These are phyloP conservation scores for Macrocybe gigantea DNA, from an alignment of 768 basidiomycete species.

Conservation along the genomic window DNA sequence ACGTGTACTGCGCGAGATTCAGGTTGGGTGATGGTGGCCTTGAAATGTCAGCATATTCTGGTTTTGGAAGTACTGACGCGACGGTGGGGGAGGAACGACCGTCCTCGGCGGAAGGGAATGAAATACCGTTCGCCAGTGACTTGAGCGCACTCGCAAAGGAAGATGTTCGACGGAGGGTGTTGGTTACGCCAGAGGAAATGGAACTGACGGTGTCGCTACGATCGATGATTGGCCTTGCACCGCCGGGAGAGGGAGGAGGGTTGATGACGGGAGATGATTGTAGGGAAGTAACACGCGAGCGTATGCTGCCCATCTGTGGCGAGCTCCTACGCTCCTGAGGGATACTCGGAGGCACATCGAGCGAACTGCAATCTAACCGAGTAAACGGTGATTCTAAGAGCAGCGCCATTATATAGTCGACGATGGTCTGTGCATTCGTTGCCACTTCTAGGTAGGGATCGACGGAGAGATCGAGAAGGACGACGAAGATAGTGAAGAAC, in stretches of 20 bases:
- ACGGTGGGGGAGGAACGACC: constrained; percentile 28
- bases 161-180: constrained; percentile 70
- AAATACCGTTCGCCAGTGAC: constrained; percentile 61
- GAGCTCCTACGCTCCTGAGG: constrained; percentile 32
- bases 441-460: constrained; percentile 94
- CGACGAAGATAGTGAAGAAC: constrained; percentile 89
- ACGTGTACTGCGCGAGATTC: constrained; percentile 70
- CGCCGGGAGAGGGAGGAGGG: constrained; percentile 38
- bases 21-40: constrained; percentile 76
- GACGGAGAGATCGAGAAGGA: constrained; percentile 83
- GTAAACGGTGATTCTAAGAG: constrained; percentile 87
- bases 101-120: constrained; percentile 65
- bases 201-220: constrained; percentile 63
- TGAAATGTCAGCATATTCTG: constrained; percentile 38
- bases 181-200: constrained; percentile 55
- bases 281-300: constrained; percentile 43
- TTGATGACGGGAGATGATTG: constrained; percentile 41
- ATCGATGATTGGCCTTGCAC: constrained; percentile 40
- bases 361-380: constrained; percentile 60
- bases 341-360: constrained; percentile 43
- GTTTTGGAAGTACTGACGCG: constrained; percentile 12
- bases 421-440: constrained; percentile 81
- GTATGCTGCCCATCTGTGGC: constrained; percentile 29
- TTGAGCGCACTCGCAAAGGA: constrained; percentile 77
- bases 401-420: constrained; percentile 89